Percentiles rank a stretch among this genome's conserved stretches.
phyloP scores from a whole-genome alignment of 169 alveolate species.

The Amoebophrya sp. region DNA sequence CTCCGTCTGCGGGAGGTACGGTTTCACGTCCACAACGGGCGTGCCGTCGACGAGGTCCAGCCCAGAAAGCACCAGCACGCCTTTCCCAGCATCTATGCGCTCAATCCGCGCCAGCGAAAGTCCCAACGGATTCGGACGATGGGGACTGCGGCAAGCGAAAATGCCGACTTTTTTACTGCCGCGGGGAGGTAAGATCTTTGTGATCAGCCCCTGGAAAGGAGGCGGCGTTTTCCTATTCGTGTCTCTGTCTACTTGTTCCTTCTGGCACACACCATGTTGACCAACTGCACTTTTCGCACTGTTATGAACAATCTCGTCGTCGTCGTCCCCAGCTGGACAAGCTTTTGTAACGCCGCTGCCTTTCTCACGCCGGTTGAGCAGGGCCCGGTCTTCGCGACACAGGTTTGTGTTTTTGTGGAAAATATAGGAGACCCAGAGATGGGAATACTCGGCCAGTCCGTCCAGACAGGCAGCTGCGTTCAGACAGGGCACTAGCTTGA shows the following conservation, averaged over 20 bases:
- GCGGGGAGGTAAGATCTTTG: neutral
- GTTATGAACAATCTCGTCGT: neutral
- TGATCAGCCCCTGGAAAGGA: neutral
- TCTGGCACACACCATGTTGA: neutral
- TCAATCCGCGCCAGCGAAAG: neutral
- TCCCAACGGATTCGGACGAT: constrained; percentile 33
- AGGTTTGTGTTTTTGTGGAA: constrained; percentile 35
- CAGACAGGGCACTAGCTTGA: neutral
- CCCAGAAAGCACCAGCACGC: neutral
- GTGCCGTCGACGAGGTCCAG: constrained; percentile 32
- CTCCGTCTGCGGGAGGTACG: constrained; percentile 36
- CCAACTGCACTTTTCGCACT: neutral
- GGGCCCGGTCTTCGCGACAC: neutral
- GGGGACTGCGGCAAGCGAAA: constrained; percentile 34
- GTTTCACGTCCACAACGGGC: constrained; percentile 28
- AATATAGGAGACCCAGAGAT: constrained; percentile 30
- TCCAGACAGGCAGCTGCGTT: neutral
- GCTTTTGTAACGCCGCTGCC: neutral
- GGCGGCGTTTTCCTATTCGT: too few species aligned
- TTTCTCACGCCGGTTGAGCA: neutral
- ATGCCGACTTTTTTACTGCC: neutral
- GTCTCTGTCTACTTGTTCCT: neutral
- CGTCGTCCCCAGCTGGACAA: neutral
- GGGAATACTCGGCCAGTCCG: constrained; percentile 17
- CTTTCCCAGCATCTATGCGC: neutral